These are phyloP conservation scores for Lipomyces orientalis DNA, from an alignment of 805 yeast species.

Conservation along the genomic window DNA sequence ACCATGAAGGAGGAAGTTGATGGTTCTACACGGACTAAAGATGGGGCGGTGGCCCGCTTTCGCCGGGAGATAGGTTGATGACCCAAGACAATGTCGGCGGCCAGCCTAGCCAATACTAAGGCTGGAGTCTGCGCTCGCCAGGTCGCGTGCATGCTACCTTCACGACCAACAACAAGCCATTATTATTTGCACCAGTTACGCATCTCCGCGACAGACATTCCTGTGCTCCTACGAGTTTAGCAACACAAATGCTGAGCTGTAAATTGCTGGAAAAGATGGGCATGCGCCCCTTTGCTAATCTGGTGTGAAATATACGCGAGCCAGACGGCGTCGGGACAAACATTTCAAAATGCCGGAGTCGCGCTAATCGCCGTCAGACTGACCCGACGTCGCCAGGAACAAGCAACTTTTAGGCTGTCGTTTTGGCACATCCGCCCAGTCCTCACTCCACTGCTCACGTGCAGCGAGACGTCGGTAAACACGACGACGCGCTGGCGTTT, in stretches of 20 bases:
- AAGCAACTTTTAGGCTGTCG: not conserved
- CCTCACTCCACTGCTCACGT: not conserved
- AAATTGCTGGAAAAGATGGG: not conserved
- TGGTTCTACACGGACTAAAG: not conserved
- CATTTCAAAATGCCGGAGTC: not conserved
- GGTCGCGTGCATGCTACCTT: not conserved
- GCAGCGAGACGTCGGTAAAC: not conserved
- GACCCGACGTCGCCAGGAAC: not conserved
- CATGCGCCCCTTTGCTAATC: not conserved
- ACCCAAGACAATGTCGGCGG: not conserved
- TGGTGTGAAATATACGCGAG: not conserved
- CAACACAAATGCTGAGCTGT: not conserved
- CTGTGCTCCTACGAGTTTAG: not conserved
- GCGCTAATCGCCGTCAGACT: not conserved
- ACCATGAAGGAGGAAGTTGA: slow-evolving; percentile 8
- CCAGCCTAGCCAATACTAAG: not conserved
- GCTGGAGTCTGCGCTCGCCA: not conserved
- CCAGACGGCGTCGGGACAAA: not conserved
- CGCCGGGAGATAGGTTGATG: not conserved
- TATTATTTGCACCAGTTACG: not conserved
- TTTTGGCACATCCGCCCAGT: not conserved
- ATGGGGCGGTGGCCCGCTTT: not conserved
- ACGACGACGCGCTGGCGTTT: not conserved
- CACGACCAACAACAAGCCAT: not conserved
- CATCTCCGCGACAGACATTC: not conserved